Conservation (phyloP, 352 stramenopile species). For the Elongisporangium prolatum region DNA sequence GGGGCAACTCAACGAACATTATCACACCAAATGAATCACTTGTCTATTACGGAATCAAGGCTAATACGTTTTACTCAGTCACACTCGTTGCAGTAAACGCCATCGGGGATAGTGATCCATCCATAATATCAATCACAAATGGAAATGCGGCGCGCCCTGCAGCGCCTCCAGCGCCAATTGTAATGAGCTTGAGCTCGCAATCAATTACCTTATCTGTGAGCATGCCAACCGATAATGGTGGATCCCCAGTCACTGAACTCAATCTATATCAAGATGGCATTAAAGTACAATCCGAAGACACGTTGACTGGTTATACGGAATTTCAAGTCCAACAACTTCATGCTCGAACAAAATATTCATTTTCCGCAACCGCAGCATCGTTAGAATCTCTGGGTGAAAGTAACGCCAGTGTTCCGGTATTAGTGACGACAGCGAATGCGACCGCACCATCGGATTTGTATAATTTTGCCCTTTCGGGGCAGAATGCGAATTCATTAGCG, state of each 20-base stretch:
- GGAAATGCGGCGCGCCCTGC: constrained; percentile 18
- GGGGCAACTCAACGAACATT: constrained; percentile 2
- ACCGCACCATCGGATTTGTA: constrained; percentile 31
- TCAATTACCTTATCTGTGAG: constrained; percentile 27
- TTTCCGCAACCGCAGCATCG: constrained; percentile 25
- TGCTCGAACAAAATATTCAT: constrained; percentile 26
- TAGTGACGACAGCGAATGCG: constrained; percentile 23
- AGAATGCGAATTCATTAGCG: constrained; percentile 24
- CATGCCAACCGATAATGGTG: constrained; percentile 35
- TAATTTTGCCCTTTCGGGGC: constrained; percentile 16
- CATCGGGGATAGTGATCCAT: constrained; percentile 11
- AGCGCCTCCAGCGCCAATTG: constrained; percentile 18
- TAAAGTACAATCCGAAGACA: constrained; percentile 11
- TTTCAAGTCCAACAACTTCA: constrained; percentile 19
- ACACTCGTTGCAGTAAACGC: constrained; percentile 21
- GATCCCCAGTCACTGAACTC: constrained; percentile 23
- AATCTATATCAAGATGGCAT: constrained; percentile 40
- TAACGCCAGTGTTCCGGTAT: constrained; percentile 14
- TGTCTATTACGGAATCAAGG: constrained; percentile 16
- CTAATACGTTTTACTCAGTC: constrained; percentile 25
- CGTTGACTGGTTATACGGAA: constrained; percentile 9
- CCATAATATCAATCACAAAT: constrained; percentile 15
- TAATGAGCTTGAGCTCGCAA: constrained; percentile 19
- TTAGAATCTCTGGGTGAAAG: constrained; percentile 23
- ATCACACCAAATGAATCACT: constrained; percentile 4